Evolutionary conservation across 805 yeast genomes (phyloP), one percentile per base, ranked within the genome.

Genomic region (Candida koratica): DNA sequence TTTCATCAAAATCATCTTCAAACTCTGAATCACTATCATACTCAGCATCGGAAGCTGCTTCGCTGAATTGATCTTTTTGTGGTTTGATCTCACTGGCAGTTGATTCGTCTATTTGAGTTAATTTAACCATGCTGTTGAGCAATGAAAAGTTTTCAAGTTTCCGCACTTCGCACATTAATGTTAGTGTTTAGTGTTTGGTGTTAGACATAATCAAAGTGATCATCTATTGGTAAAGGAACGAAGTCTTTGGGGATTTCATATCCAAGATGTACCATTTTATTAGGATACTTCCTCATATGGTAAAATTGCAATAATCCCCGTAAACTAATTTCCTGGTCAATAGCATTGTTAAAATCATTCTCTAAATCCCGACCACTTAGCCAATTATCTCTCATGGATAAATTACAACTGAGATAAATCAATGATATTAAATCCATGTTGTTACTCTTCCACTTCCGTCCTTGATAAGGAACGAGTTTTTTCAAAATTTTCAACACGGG

Each of bases 351-450:
- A 38, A 85, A 65, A 44, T 86, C 89, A 13, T 77, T 79, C 18
- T 83, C 82, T 16, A 84, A 65, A 54, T 87, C 95, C 40, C 76
- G 73, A 0, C 95, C 95, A 45, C 71, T 80, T 18, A 90, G 69
- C 97, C 97, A 90, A 43, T 80, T 81, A 53, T 90, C 98, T 42
- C 79, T 72, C 32, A 90, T 57, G 12, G 79, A 76, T 25, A 88
- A 64, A 47, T 78, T 75, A 48, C 85, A 75, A 52, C 87, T 79
- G 17, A 93, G 55, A 50, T 84, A 90, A 2, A 90, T 88, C 42
- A 85, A 80, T 0, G 96, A 86, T 4, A 90, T 84, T 30, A 93
- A 67, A 46, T 89, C 96, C 97, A 93, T 90, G 54, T 90, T 93
- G 44, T 79, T 76, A 10, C 88, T 75, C 48, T 88, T 80, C 98